Evolutionary conservation across 2,329 filamentous ascomycete genomes (phyloP).

Genomic region (Bimuria novae-zelandiae): DNA sequence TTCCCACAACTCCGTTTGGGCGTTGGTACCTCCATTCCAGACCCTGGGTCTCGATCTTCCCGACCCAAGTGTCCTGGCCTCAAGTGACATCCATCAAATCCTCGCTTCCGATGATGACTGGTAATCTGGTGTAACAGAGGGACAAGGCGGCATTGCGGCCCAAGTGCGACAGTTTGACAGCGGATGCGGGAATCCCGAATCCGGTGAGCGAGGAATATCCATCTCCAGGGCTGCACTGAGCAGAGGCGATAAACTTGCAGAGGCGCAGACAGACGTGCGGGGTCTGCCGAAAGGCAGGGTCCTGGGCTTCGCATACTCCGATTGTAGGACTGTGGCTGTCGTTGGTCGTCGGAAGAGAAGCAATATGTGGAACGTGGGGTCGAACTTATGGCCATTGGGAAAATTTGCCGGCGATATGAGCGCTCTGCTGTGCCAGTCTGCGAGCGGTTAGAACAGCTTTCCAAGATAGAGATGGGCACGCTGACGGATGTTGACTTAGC

Average conservation of each 20-base stretch:
- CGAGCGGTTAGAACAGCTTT: too few relatives aligned
- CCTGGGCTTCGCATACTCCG: neutral
- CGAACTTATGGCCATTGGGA: neutral
- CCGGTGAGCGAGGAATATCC: slow-evolving; percentile 6
- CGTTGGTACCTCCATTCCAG: too few relatives aligned
- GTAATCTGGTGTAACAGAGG: slow-evolving; percentile 6
- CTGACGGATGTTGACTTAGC: too few relatives aligned
- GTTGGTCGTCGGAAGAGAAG: neutral
- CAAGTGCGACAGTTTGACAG: slow-evolving; percentile 19
- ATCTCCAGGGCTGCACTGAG: too few relatives aligned
- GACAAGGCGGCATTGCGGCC: slow-evolving; percentile 13
- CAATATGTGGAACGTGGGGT: neutral
- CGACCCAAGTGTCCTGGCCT: too few relatives aligned
- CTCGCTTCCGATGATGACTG: neutral
- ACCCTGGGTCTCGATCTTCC: neutral
- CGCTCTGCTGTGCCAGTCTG: neutral
- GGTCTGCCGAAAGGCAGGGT: neutral
- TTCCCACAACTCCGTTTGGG: too few relatives aligned
- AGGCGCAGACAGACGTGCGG: too few relatives aligned
- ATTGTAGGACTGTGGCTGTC: slow-evolving; percentile 11
- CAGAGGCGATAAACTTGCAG: too few relatives aligned
- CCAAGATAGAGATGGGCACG: too few relatives aligned
- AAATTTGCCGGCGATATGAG: neutral
- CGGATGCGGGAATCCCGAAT: slow-evolving; percentile 9
- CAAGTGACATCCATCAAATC: neutral